Evolutionary conservation across 1,139 yeast species (phyloP).

Genomic region (Kodamaea suecica): DNA sequence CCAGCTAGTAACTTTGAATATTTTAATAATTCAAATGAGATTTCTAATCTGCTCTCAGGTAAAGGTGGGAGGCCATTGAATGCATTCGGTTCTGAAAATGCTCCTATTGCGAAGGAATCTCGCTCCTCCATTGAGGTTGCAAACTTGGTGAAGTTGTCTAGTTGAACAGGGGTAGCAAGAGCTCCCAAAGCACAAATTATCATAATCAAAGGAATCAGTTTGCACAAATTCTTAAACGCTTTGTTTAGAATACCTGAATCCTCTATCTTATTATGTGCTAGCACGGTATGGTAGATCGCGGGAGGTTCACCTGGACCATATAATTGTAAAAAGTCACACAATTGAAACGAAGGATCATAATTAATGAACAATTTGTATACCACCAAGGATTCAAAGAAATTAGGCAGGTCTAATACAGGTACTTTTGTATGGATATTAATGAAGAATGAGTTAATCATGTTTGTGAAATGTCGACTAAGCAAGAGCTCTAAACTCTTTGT

Average conservation of each 20-base stretch:
- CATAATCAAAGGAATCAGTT: constrained; percentile 28
- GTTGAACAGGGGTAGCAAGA: constrained; percentile 30
- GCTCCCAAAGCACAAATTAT: constrained; percentile 36
- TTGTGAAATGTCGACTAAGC: constrained; percentile 19
- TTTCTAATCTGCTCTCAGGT: constrained; percentile 21
- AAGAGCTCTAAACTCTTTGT: constrained; percentile 21
- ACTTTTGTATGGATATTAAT: constrained; percentile 35
- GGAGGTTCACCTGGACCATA: constrained; percentile 13
- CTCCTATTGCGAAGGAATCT: constrained; percentile 17
- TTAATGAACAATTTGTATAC: constrained; percentile 23
- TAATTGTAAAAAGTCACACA: constrained; percentile 18
- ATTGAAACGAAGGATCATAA: constrained; percentile 20
- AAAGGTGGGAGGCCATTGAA: constrained; percentile 15
- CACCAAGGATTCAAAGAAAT: constrained; percentile 32
- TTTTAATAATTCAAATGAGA: constrained; percentile 25
- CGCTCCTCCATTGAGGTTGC: constrained; percentile 31
- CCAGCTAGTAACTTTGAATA: constrained; percentile 23
- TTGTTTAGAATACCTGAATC: constrained; percentile 20
- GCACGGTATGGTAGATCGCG: constrained; percentile 14
- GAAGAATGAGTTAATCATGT: constrained; percentile 31
- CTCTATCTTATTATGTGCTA: constrained; percentile 14
- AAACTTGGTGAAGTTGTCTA: constrained; percentile 33
- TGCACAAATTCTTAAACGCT: constrained; percentile 24
- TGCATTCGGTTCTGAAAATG: constrained; percentile 14
- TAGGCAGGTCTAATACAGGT: constrained; percentile 33